phyloP scores from a whole-genome alignment of 495 filamentous ascomycete genomes.

The Tuber microsphaerosporum region DNA sequence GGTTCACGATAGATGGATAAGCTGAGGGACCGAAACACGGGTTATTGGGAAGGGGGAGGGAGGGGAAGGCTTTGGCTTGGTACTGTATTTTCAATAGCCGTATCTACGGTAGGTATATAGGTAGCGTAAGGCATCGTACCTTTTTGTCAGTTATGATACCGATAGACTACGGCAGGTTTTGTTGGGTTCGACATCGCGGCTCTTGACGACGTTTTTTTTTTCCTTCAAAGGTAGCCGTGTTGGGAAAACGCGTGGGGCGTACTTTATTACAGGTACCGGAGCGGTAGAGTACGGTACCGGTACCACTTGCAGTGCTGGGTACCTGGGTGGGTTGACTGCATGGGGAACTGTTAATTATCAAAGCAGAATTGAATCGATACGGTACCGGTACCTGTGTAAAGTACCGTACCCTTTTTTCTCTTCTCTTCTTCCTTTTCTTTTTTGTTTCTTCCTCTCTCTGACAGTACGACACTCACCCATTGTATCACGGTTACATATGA shows the following conservation, averaged over 20 bases:
- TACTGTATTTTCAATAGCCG: neutral
- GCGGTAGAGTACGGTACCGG: no score
- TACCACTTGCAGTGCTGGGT: no score
- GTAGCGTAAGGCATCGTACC: no score
- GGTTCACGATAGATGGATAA: neutral
- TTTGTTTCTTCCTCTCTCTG: neutral
- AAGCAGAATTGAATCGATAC: neutral
- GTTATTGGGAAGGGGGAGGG: neutral
- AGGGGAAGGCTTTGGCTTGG: neutral
- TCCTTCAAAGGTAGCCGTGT: neutral
- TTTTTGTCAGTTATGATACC: no score
- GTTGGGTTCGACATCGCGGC: neutral
- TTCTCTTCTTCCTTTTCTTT: neutral
- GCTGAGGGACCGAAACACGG: neutral
- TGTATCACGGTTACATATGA: neutral
- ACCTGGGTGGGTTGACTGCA: neutral
- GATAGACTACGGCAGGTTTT: no score
- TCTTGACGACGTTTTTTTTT: neutral
- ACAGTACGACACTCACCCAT: neutral
- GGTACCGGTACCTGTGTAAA: no score
- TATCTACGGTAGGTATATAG: no score
- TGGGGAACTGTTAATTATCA: neutral
- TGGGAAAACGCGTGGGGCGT: neutral
- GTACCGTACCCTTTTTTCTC: neutral
- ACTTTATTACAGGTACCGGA: neutral